Evolutionary conservation across 192 early-diverging fungal species (phyloP).

Genomic region (Coemansia sp.): DNA sequence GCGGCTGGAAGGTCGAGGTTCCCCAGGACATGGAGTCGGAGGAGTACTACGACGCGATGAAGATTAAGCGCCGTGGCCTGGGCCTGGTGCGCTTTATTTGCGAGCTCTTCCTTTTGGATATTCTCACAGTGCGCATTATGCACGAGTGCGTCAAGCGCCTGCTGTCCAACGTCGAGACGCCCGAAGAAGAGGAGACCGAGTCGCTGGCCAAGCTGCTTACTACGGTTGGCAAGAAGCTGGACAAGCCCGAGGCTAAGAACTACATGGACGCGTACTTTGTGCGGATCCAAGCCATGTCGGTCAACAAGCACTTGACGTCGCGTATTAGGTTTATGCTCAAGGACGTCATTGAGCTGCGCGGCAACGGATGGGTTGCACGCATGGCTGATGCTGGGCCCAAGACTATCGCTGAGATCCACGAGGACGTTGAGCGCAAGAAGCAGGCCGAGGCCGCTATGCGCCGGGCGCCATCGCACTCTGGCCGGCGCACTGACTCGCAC

Average conservation of each 20-base stretch:
- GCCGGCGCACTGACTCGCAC: slow-evolving; percentile 57
- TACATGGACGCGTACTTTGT: slow-evolving; percentile 85
- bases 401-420: slow-evolving; percentile 91
- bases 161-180: slow-evolving; percentile 64
- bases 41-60: slow-evolving; percentile 80
- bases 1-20: slow-evolving; percentile 81
- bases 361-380: slow-evolving; percentile 71
- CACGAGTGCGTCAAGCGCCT: slow-evolving; percentile 86
- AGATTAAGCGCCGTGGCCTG: slow-evolving; percentile 92
- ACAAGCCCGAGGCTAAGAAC: slow-evolving; percentile 53
- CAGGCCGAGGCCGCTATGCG: slow-evolving; percentile 70
- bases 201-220: slow-evolving; percentile 87
- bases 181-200: slow-evolving; percentile 96
- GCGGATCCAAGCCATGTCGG: slow-evolving; percentile 76
- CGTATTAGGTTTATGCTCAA: slow-evolving; percentile 93
- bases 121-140: slow-evolving; percentile 96
- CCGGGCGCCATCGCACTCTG: slow-evolving; percentile 60
- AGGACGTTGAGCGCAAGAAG: slow-evolving; percentile 66
- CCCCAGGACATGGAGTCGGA: slow-evolving; percentile 71
- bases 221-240: slow-evolving; percentile 83
- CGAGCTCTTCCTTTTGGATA: slow-evolving; percentile 86
- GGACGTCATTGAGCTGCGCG: slow-evolving; percentile 84
- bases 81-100: slow-evolving; percentile 94
- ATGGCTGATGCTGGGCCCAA: slow-evolving; percentile 69
- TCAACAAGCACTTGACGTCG: slow-evolving; percentile 65